phyloP scores from a whole-genome alignment of 2,329 filamentous ascomycete species.

The Fusarium sp. region DNA sequence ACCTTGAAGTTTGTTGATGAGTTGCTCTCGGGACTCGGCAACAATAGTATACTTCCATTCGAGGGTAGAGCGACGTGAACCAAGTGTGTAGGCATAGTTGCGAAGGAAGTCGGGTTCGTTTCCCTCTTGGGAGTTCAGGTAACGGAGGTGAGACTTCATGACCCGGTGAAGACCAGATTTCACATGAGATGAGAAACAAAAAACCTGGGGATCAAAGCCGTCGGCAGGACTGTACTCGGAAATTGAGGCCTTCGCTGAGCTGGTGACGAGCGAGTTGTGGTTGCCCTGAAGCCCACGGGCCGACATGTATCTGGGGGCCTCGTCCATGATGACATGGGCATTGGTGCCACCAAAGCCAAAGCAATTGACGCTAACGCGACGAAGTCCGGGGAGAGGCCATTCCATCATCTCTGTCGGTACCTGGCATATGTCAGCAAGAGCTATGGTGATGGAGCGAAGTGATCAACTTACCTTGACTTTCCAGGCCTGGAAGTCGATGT shows the following conservation, averaged over 20 bases:
- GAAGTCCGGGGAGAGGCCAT: conserved; percentile 59
- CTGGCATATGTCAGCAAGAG: conserved; percentile 43
- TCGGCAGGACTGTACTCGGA: not conserved
- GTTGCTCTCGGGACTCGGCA: conserved; percentile 50
- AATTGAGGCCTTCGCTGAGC: conserved; percentile 6
- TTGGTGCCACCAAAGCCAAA: conserved; percentile 72
- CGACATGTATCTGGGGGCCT: conserved; percentile 56
- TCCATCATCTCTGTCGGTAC: conserved; percentile 55
- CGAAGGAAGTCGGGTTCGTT: conserved; percentile 43
- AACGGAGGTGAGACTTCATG: conserved; percentile 51
- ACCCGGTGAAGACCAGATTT: conserved; percentile 54
- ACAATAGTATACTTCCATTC: conserved; percentile 58
- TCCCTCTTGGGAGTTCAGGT: conserved; percentile 41
- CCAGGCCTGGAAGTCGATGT: conserved; percentile 61
- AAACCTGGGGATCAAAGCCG: conserved; percentile 50
- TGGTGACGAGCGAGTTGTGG: conserved; percentile 49
- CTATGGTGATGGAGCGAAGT: not conserved
- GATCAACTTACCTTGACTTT: conserved; percentile 56
- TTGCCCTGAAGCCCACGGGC: conserved; percentile 51
- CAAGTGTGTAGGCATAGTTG: conserved; percentile 61
- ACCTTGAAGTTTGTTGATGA: conserved; percentile 47
- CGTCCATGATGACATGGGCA: conserved; percentile 65
- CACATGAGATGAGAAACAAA: conserved; percentile 60
- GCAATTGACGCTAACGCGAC: conserved; percentile 66
- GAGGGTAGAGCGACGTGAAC: conserved; percentile 58